Evolutionary conservation across 2,329 filamentous ascomycete genomes (phyloP).

Genomic region (Pseudocercospora macadamiae): DNA sequence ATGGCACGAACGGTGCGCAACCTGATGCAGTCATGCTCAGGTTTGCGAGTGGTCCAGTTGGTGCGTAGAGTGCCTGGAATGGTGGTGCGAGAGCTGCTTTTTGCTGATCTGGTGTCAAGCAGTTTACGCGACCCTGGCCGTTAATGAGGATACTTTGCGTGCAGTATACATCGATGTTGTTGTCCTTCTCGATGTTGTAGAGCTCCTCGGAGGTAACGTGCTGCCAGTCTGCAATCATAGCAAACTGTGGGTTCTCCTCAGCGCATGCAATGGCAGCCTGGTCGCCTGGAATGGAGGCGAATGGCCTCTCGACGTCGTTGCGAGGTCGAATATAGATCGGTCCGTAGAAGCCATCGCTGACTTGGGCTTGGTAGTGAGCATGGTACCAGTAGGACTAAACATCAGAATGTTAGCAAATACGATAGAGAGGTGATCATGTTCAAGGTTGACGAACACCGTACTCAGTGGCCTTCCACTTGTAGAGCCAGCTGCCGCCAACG

Average conservation of each 20-base stretch:
- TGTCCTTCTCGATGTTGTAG: slow-evolving; percentile 7
- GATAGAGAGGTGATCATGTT: background rate
- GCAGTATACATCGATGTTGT: slow-evolving; percentile 23
- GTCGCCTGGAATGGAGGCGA: slow-evolving; percentile 9
- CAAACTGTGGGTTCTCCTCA: slow-evolving; percentile 19
- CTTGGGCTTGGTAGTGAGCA: slow-evolving; percentile 20
- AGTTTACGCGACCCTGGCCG: slow-evolving; percentile 19
- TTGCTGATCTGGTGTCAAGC: slow-evolving; percentile 18
- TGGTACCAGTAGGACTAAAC: slow-evolving; percentile 18
- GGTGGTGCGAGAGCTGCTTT: slow-evolving; percentile 17
- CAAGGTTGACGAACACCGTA: slow-evolving; percentile 9
- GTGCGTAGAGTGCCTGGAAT: slow-evolving; percentile 17
- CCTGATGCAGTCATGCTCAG: slow-evolving; percentile 15
- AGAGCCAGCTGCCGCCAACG: slow-evolving; percentile 18
- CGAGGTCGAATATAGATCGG: slow-evolving; percentile 20
- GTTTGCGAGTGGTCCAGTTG: slow-evolving; percentile 13
- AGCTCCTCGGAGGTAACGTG: slow-evolving; percentile 21
- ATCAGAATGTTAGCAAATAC: background rate
- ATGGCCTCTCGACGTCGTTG: slow-evolving; percentile 3
- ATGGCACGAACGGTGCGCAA: slow-evolving; percentile 20
- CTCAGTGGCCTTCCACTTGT: slow-evolving; percentile 22
- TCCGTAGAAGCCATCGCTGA: slow-evolving; percentile 25
- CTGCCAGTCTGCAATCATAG: slow-evolving; percentile 23
- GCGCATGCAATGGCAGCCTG: slow-evolving; percentile 14
- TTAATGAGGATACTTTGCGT: slow-evolving; percentile 24